phyloP scores from a whole-genome alignment of 2,329 filamentous ascomycete genomes.

The Neurospora sp. region DNA sequence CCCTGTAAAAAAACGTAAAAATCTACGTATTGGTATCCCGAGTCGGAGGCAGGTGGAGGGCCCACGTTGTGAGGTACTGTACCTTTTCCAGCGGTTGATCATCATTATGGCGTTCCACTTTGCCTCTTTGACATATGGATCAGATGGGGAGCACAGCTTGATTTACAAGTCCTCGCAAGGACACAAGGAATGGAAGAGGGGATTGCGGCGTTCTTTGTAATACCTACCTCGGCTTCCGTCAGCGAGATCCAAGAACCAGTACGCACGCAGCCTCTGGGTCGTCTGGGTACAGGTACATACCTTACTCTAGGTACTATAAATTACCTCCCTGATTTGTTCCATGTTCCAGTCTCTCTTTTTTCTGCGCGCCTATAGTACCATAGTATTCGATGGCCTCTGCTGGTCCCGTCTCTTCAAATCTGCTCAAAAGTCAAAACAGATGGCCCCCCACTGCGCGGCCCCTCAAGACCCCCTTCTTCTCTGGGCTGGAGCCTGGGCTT shows the following conservation, averaged over 20 bases:
- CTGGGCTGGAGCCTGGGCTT: not conserved
- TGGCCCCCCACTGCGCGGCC: not conserved
- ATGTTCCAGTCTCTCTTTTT: not conserved
- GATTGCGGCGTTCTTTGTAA: not conserved
- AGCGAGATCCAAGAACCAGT: not conserved
- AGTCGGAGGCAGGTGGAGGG: not conserved
- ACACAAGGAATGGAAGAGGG: not conserved
- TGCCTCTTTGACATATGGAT: not conserved
- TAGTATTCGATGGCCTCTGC: not conserved
- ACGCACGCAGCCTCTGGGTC: not conserved
- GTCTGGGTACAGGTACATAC: not conserved
- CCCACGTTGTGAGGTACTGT: not conserved
- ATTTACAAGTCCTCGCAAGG: not conserved
- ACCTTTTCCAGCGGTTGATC: not conserved
- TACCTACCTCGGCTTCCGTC: not conserved
- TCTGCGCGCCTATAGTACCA: not conserved
- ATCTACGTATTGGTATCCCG: not conserved
- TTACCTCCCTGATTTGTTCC: not conserved
- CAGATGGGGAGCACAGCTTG: not conserved
- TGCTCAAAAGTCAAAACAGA: not conserved
- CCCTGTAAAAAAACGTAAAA: not conserved
- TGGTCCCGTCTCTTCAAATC: not conserved
- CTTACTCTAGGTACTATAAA: not conserved
- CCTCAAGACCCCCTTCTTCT: not conserved
- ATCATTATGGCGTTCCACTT: not conserved